Evolutionary conservation across 2,329 filamentous ascomycete species (phyloP).

Genomic region (Claviceps humidiphila): DNA sequence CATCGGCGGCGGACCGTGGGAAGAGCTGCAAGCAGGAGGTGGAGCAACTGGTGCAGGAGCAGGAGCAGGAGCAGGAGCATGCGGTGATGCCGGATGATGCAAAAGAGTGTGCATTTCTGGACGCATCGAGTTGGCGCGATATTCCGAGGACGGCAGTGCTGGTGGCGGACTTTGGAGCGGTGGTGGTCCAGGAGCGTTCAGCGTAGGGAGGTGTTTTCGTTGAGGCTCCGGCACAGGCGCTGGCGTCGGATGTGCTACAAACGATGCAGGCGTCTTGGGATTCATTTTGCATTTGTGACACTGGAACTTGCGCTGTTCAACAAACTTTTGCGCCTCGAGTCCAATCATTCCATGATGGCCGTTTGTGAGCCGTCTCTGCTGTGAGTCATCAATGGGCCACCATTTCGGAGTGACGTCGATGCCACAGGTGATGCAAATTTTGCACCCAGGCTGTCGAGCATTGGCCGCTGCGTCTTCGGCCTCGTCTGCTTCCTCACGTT

Average conservation of each 20-base stretch:
- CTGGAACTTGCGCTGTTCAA: conserved; percentile 50
- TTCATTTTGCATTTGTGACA: conserved; percentile 62
- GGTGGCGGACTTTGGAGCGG: conserved; percentile 18
- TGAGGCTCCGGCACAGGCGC: conserved; percentile 10
- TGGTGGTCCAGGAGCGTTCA: conserved; percentile 10
- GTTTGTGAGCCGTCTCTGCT: conserved; percentile 39
- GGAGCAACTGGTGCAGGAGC: conserved; percentile 4
- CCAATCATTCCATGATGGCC: conserved; percentile 37
- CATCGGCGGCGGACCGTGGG: conserved; percentile 8
- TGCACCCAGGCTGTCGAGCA: conserved; percentile 30
- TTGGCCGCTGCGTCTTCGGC: conserved; percentile 14
- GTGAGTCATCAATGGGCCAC: conserved; percentile 45
- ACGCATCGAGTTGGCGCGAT: conserved; percentile 12
- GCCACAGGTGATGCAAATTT: conserved; percentile 49
- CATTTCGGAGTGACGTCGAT: conserved; percentile 63
- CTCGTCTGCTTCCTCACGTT: conserved; percentile 13
- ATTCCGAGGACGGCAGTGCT: conserved; percentile 11
- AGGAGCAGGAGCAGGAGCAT: conserved; percentile 3
- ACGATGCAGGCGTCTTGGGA: conserved; percentile 29
- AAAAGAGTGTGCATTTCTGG: conserved; percentile 10
- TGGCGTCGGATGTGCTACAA: conserved; percentile 11
- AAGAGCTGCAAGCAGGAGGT: conserved; percentile 4
- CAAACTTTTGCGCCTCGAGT: conserved; percentile 44
- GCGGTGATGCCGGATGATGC: conserved; percentile 6
- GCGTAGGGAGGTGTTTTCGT: conserved; percentile 9